Evolutionary conservation across 371 early-diverging fungal genomes (phyloP).

Genomic region (Rhizopus arrhizus): DNA sequence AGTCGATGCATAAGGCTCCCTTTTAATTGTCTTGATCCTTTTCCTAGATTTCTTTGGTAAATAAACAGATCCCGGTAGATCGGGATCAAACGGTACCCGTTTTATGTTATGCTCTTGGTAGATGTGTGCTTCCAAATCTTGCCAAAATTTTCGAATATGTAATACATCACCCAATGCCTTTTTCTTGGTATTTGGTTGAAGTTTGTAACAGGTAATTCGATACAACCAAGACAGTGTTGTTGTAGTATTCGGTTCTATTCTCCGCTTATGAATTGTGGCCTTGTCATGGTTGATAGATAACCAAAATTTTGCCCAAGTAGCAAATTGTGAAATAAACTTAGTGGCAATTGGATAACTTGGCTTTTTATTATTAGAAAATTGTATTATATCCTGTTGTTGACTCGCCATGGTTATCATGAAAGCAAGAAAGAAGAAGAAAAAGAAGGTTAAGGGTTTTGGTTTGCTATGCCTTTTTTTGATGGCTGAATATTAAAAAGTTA

Average conservation of each 20-base stretch:
- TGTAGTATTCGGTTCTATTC: constrained; percentile 10
- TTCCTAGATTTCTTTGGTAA: constrained; percentile 4
- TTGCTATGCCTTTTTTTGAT: neutral
- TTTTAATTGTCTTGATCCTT: neutral
- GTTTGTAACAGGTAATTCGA: constrained; percentile 18
- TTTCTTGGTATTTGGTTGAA: constrained; percentile 8
- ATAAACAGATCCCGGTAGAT: constrained; percentile 18
- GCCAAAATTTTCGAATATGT: constrained; percentile 25
- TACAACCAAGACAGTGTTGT: constrained; percentile 11
- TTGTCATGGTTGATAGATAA: constrained; percentile 10
- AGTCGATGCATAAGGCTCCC: constrained; percentile 21
- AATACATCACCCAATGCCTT: constrained; percentile 19
- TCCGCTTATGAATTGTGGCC: constrained; percentile 63
- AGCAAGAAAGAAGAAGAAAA: neutral
- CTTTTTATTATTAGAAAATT: constrained; percentile 1
- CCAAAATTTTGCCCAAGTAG: constrained; percentile 27
- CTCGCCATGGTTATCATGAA: neutral
- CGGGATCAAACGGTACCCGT: constrained; percentile 23
- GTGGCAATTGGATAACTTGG: constrained; percentile 7
- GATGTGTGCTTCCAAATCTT: constrained; percentile 13
- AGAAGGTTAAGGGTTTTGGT: constrained; percentile 1
- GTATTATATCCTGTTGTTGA: neutral
- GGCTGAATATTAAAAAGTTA: too few species aligned
- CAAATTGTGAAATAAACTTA: constrained; percentile 14
- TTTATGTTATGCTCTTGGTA: constrained; percentile 18